Evolutionary conservation across 164 flowering plant genomes (phyloP), one percentile per base, ranked within the genome.

Genomic region (Cinnamomum chago): DNA sequence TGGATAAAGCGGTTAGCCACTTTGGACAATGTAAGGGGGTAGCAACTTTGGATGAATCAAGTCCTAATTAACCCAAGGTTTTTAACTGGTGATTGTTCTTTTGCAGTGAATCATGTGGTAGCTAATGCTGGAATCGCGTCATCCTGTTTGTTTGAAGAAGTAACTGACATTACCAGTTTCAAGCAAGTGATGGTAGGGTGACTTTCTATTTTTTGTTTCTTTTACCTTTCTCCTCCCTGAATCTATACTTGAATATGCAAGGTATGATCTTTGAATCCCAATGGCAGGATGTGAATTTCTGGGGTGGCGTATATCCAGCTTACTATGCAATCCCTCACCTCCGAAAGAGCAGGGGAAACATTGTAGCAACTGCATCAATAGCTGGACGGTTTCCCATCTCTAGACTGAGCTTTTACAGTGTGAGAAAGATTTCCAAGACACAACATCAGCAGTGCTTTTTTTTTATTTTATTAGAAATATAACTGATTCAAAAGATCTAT

Each of bases 41-140:
- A 33, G n/a, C 2, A 55, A 55, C n/a, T 55, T 55, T 14, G 60
- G 60, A 15, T 55, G 17, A 20, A 20, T 55, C 47, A 40, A 40
- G 47, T 9, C 11, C 47, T 1, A 40, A 40, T 2, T 40, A 11
- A 1, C 47, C 47, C 10, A 40, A 40, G 47, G 9, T 40, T 40
- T 40, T 6, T 60, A 7, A 60, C 64, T 18, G 67, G 28, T 64
- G 28, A 24, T 64, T 64, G 28, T 25, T 64, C 67, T 40, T 1
- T 68, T 40, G 40, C 85, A 89, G 97, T 89, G 85, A 92, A 92
- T 81, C 93, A 90, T 82, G 80, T 90, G 71, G 93, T 92, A 65
- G 82, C 81, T 70, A 85, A 87, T 78, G 95, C 95, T 15, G 92
- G 93, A 67, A 73, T 89, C 17, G 23, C 67, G 17, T 70, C 79